A percentile compares a stretch with the other conserved stretches of the same genome.
phyloP scores from a whole-genome alignment of 345 rosid species.

The Jatropha curcas region DNA sequence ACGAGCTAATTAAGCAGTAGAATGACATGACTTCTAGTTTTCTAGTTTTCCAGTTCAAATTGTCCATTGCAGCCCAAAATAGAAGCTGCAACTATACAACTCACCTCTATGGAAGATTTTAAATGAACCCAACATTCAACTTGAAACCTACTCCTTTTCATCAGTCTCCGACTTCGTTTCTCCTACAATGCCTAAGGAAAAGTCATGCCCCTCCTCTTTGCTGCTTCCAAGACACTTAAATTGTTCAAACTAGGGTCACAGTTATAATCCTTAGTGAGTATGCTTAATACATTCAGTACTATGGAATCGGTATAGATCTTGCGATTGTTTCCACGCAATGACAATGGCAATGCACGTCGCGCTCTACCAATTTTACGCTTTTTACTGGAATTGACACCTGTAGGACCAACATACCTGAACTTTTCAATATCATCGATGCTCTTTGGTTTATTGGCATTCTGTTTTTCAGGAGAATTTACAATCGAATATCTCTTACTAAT shows the following conservation, averaged over 20 bases:
- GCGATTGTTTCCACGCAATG: constrained; percentile 8
- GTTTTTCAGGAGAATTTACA: not conserved
- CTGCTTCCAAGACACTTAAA: constrained; percentile 8
- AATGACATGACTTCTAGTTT: not conserved
- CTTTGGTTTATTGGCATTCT: not conserved
- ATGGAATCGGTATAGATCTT: not conserved
- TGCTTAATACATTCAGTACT: constrained; percentile 31
- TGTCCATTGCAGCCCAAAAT: not conserved
- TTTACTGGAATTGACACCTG: not conserved
- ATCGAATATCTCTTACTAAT: not conserved
- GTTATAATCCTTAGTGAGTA: constrained; percentile 14
- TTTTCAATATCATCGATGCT: constrained; percentile 29
- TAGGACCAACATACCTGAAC: constrained; percentile 20
- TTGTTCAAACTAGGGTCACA: constrained; percentile 12
- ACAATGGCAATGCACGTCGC: constrained; percentile 31
- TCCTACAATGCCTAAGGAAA: constrained; percentile 19
- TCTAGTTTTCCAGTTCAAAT: not conserved
- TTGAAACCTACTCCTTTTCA: not conserved
- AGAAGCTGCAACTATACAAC: not conserved
- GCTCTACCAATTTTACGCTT: constrained; percentile 11
- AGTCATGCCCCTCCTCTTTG: constrained; percentile 22
- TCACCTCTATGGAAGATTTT: not conserved
- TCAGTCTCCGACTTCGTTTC: not conserved
- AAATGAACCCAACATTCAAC: not conserved
- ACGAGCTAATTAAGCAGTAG: not conserved